phyloP scores from a whole-genome alignment of 306 rosid genomes.

The Lablab purpureus region DNA sequence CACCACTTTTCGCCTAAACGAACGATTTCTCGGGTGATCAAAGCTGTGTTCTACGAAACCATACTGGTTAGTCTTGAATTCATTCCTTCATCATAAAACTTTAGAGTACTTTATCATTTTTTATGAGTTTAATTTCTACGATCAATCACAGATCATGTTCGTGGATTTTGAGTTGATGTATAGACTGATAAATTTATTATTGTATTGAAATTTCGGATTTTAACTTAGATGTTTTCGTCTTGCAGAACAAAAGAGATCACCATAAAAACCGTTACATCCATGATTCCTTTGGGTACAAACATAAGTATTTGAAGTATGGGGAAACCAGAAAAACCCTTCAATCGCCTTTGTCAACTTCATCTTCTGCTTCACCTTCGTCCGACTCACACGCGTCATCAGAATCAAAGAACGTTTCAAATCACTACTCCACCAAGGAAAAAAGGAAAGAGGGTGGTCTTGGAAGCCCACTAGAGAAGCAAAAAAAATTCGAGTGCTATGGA shows the following conservation, averaged over 20 bases:
- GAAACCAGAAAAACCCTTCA: conserved; percentile 15
- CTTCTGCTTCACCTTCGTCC: conserved; percentile 39
- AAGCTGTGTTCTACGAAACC: conserved; percentile 67
- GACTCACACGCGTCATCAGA: conserved; percentile 28
- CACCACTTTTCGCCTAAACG: conserved; percentile 46
- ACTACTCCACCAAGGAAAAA: conserved; percentile 25
- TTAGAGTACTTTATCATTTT: too few species aligned
- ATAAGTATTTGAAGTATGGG: conserved; percentile 31
- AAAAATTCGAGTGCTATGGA: conserved; percentile 45
- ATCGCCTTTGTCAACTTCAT: conserved; percentile 1
- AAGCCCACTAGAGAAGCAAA: conserved; percentile 45
- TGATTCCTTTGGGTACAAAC: conserved; percentile 46
- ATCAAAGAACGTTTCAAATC: conserved; percentile 29
- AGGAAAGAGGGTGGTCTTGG: neutral
- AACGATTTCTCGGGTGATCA: conserved; percentile 55
- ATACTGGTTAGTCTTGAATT: conserved; percentile 60
- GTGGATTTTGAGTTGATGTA: too few species aligned
- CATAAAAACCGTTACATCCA: conserved; percentile 39
- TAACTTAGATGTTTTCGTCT: neutral
- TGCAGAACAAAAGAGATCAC: conserved; percentile 60
- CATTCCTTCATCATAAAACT: neutral
- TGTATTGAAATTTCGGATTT: too few species aligned
- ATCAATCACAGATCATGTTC: too few species aligned
- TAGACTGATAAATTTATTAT: too few species aligned
- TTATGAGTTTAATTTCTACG: too few species aligned